Conservation (phyloP, 331 rosid species). For the Acacia pycnantha region DNA sequence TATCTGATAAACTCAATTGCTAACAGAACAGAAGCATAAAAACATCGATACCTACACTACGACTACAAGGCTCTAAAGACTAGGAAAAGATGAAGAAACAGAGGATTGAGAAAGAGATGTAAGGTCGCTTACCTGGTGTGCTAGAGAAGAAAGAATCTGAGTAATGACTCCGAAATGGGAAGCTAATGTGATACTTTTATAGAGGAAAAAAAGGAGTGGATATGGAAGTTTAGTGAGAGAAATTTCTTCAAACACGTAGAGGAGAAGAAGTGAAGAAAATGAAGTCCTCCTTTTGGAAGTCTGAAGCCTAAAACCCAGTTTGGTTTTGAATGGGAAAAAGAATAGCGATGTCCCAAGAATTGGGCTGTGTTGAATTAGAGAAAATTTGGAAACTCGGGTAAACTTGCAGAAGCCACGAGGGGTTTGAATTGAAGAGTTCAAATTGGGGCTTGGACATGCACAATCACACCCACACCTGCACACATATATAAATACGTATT, state of each 20-base stretch:
- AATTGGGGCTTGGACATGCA: background rate
- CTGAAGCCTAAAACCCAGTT: background rate
- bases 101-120: background rate
- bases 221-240: background rate
- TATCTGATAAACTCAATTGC: background rate
- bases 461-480: background rate
- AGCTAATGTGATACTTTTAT: constrained; percentile 17
- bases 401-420: constrained; percentile 38
- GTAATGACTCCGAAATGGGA: constrained; percentile 10
- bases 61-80: background rate
- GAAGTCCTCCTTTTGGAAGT: constrained; percentile 16
- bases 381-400: background rate
- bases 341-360: constrained; percentile 30
- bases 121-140: constrained; percentile 18
- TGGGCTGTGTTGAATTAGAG: constrained; percentile 25
- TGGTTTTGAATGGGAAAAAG: constrained; percentile 35
- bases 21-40: background rate
- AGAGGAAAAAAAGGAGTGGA: constrained; percentile 12
- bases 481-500: background rate
- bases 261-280: constrained; percentile 32
- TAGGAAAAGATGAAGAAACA: background rate
- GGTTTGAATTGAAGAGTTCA: constrained; percentile 37
- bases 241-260: constrained; percentile 34
- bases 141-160: background rate
- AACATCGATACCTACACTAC: background rate